Evolutionary conservation across 2,329 filamentous ascomycete species (phyloP).

Genomic region (Xylariaceae sp.): DNA sequence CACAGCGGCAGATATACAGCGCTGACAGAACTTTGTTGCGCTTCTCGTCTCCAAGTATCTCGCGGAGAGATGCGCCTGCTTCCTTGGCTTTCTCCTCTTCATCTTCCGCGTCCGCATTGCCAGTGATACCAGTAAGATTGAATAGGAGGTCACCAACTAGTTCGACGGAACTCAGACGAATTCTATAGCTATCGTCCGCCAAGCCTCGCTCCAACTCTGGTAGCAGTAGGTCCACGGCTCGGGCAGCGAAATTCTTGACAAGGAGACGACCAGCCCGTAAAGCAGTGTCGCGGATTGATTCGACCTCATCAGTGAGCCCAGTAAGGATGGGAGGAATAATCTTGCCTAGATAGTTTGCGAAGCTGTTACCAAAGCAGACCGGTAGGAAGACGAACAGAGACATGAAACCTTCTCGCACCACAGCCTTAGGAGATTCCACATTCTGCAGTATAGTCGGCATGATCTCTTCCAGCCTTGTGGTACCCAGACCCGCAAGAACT

Average conservation of each 20-base stretch:
- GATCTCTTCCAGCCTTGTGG: conserved; percentile 90
- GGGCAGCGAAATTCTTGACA: conserved; percentile 97
- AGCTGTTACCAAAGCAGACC: conserved; percentile 98
- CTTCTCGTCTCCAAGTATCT: conserved; percentile 93
- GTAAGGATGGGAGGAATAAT: conserved; percentile 96
- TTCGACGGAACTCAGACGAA: conserved; percentile 97
- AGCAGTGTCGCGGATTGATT: conserved; percentile 96
- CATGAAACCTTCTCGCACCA: conserved; percentile 98
- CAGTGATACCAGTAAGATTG: conserved; percentile 94
- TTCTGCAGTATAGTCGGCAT: conserved; percentile 96
- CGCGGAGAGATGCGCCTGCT: conserved; percentile 89
- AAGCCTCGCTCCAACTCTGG: conserved; percentile 95
- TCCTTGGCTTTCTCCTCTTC: conserved; percentile 81
- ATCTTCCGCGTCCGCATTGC: conserved; percentile 75
- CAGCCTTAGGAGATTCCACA: conserved; percentile 86
- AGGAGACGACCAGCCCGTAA: conserved; percentile 90
- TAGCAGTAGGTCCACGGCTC: conserved; percentile 90
- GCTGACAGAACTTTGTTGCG: conserved; percentile 97
- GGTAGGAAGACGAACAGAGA: conserved; percentile 99
- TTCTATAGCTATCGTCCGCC: conserved; percentile 97
- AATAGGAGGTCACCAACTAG: conserved; percentile 95
- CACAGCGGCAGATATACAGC: conserved; percentile 95
- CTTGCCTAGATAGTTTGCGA: conserved; percentile 91
- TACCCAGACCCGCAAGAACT: conserved; percentile 93
- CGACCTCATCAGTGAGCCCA: conserved; percentile 92